phyloP scores from a whole-genome alignment of 352 stramenopile species.

The Globisporangium middletonii region DNA sequence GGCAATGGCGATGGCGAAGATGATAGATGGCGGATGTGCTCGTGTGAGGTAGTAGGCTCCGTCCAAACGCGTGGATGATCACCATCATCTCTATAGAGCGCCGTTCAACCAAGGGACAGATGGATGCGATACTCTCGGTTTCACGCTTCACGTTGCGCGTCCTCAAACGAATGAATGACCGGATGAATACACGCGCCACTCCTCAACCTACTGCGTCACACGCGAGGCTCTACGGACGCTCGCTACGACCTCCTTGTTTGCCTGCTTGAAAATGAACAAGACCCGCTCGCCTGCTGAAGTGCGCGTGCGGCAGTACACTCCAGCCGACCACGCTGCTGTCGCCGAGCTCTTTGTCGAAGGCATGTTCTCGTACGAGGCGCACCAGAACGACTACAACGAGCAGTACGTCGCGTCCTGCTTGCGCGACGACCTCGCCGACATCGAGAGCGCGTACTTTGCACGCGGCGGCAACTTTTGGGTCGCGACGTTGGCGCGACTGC shows the following conservation, averaged over 20 bases:
- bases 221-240: too few species aligned
- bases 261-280: background rate
- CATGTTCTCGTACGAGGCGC: conserved; percentile 23
- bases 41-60: background rate
- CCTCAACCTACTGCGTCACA: too few species aligned
- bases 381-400: conserved; percentile 20
- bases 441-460: conserved; percentile 19
- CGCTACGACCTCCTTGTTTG: background rate
- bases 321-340: conserved; percentile 2
- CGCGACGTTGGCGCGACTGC: conserved; percentile 6
- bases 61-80: too few species aligned
- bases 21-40: background rate
- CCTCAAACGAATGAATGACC: background rate
- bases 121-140: background rate
- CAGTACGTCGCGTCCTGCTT: conserved; percentile 22
- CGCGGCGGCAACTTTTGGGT: conserved; percentile 32
- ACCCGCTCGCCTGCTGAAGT: background rate
- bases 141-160: background rate
- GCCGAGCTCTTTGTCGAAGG: conserved; percentile 24
- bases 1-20: too few species aligned
- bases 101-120: too few species aligned
- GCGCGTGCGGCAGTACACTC: conserved; percentile 8
- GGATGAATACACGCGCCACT: background rate
- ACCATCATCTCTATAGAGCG: background rate
- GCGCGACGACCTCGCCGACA: conserved; percentile 23